Percentiles rank a stretch among this genome's conserved stretches.
Evolutionary conservation across 345 rosid genomes (phyloP).

Genomic region (Orychophragmus violaceus): DNA sequence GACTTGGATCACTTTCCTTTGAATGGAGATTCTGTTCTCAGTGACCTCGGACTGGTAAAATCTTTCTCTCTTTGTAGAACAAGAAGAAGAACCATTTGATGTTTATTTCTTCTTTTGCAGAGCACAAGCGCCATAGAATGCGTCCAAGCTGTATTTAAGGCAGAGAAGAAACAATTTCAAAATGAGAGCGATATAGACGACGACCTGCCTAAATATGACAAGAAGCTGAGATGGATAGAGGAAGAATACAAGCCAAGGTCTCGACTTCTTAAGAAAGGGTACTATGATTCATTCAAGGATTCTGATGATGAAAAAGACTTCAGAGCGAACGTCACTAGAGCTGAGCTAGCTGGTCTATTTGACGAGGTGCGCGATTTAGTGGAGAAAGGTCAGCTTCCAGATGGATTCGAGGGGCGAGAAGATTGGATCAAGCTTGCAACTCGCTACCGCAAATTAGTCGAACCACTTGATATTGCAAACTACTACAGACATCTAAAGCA

Average conservation of each 20-base stretch:
- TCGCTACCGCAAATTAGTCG: slow-evolving; percentile 43
- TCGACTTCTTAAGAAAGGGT: slow-evolving; percentile 33
- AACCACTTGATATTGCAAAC: slow-evolving; percentile 75
- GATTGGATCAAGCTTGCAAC: slow-evolving; percentile 46
- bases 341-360: slow-evolving; percentile 56
- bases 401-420: slow-evolving; percentile 39
- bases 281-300: slow-evolving; percentile 57
- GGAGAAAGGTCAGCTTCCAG: slow-evolving; percentile 56
- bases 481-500: slow-evolving; percentile 67
- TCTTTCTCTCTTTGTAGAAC: background rate
- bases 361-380: slow-evolving; percentile 64
- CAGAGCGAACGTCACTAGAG: slow-evolving; percentile 61
- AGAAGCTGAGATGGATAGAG: background rate
- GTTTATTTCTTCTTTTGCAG: slow-evolving; percentile 27
- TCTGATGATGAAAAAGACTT: slow-evolving; percentile 41
- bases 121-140: slow-evolving; percentile 52
- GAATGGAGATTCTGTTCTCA: slow-evolving; percentile 24
- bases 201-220: background rate
- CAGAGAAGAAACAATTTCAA: slow-evolving; percentile 41
- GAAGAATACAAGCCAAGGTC: slow-evolving; percentile 37
- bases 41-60: slow-evolving; percentile 73
- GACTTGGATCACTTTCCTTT: slow-evolving; percentile 35
- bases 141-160: slow-evolving; percentile 48
- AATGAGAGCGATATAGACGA: slow-evolving; percentile 25
- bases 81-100: background rate